Percentiles rank a stretch among this genome's conserved stretches.
Evolutionary conservation across 805 yeast species (phyloP).

Genomic region (Wickerhamia fluorescens): DNA sequence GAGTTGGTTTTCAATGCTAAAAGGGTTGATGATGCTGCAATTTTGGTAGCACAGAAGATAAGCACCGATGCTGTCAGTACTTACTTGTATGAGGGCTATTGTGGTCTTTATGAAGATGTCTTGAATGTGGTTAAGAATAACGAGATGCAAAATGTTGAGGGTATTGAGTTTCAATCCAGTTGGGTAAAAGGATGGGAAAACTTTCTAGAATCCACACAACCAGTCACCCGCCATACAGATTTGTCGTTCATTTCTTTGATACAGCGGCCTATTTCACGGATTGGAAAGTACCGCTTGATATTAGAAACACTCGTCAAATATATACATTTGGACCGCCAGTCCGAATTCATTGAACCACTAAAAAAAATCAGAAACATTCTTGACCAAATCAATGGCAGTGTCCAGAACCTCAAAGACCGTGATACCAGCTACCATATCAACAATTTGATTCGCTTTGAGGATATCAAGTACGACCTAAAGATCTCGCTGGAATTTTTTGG

Average conservation of each 20-base stretch:
- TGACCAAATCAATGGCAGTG: conserved; percentile 18
- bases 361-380: conserved; percentile 14
- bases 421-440: conserved; percentile 13
- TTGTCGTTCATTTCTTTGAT: conserved; percentile 47
- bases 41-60: conserved; percentile 11
- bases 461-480: conserved; percentile 3
- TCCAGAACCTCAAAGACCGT: conserved; percentile 14
- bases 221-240: conserved; percentile 30
- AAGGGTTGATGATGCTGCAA: neutral
- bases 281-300: conserved; percentile 45
- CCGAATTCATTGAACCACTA: conserved; percentile 9
- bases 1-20: neutral
- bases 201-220: conserved; percentile 38
- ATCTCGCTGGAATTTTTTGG: conserved; percentile 43
- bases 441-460: conserved; percentile 7
- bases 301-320: conserved; percentile 34
- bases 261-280: conserved; percentile 47
- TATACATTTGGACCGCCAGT: conserved; percentile 12
- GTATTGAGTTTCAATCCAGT: conserved; percentile 3
- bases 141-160: conserved; percentile 7
- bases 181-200: conserved; percentile 27
- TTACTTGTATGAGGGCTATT: conserved; percentile 27
- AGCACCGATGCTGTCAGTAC: conserved; percentile 13
- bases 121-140: conserved; percentile 21
- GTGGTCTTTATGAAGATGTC: conserved; percentile 25